Evolutionary conservation across 129 eudicot species (phyloP).

Genomic region (Tagetes patula): DNA sequence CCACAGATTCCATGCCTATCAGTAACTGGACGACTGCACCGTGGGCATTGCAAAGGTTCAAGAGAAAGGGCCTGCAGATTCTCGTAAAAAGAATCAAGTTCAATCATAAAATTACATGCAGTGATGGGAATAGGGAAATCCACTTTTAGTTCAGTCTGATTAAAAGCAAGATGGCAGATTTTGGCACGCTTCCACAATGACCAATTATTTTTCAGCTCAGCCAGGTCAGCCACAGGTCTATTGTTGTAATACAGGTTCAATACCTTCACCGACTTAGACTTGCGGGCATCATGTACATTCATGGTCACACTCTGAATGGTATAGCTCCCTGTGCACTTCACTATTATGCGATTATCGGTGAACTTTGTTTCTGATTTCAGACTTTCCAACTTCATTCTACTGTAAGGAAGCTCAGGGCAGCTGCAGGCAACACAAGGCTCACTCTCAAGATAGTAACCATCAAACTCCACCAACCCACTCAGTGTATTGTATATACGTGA

Average conservation of each 20-base stretch:
- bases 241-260: slow-evolving; percentile 93
- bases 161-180: slow-evolving; percentile 88
- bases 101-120: slow-evolving; percentile 98
- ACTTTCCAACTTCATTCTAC: slow-evolving; percentile 94
- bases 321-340: slow-evolving; percentile 98
- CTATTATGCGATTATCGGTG: slow-evolving; percentile 97
- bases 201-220: slow-evolving; percentile 97
- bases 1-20: slow-evolving; percentile 95
- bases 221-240: slow-evolving; percentile 94
- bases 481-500: slow-evolving; percentile 97
- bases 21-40: slow-evolving; percentile 98
- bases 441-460: slow-evolving; percentile 96
- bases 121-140: slow-evolving; percentile 97
- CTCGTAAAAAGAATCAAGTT: slow-evolving; percentile 95
- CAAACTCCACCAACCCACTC: slow-evolving; percentile 97
- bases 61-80: slow-evolving; percentile 98
- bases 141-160: slow-evolving; percentile 93
- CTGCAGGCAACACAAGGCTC: slow-evolving; percentile 99
- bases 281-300: slow-evolving; percentile 99
- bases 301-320: slow-evolving; percentile 94
- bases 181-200: slow-evolving; percentile 98
- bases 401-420: slow-evolving; percentile 98
- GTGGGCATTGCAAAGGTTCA: slow-evolving; percentile 96
- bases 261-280: slow-evolving; percentile 95
- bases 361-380: slow-evolving; percentile 92